Percentiles rank a stretch among this genome's conserved stretches.
These are phyloP conservation scores for Brassica napus DNA, from an alignment of 345 rosid genomes.

Conservation along the genomic window DNA sequence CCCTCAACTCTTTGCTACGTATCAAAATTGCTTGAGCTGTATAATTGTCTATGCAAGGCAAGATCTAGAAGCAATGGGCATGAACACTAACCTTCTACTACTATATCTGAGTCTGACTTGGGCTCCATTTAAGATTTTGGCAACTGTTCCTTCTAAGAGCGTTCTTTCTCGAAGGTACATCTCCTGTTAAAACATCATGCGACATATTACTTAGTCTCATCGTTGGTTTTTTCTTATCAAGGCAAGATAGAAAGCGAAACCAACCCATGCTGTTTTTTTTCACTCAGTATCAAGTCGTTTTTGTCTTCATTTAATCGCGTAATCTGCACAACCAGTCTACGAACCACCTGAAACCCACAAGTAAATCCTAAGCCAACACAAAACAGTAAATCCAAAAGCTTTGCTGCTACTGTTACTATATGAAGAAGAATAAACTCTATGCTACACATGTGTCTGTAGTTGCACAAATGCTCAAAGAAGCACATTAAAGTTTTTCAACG, in stretches of 20 bases:
- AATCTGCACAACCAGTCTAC: conserved; percentile 54
- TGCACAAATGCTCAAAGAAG: neutral
- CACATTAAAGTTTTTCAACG: neutral
- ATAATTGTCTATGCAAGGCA: too few species aligned
- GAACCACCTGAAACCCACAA: conserved; percentile 55
- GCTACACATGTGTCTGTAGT: neutral
- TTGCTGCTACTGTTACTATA: neutral
- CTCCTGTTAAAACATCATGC: too few species aligned
- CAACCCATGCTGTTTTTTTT: conserved; percentile 74
- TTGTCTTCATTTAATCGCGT: conserved; percentile 63
- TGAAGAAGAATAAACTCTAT: conserved; percentile 12
- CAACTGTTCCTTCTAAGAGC: too few species aligned
- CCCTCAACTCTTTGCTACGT: too few species aligned
- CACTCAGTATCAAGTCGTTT: conserved; percentile 79
- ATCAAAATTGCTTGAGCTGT: too few species aligned
- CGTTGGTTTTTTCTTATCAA: neutral
- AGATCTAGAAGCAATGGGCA: too few species aligned
- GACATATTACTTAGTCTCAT: too few species aligned
- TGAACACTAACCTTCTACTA: too few species aligned
- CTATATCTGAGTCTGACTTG: too few species aligned
- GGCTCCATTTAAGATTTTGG: too few species aligned
- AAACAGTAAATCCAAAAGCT: neutral
- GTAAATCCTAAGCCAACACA: neutral
- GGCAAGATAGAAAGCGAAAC: conserved; percentile 5
- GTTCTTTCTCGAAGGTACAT: too few species aligned